phyloP scores from a whole-genome alignment of 1,284 basidiomycete genomes.

The Trichosporon faecale region DNA sequence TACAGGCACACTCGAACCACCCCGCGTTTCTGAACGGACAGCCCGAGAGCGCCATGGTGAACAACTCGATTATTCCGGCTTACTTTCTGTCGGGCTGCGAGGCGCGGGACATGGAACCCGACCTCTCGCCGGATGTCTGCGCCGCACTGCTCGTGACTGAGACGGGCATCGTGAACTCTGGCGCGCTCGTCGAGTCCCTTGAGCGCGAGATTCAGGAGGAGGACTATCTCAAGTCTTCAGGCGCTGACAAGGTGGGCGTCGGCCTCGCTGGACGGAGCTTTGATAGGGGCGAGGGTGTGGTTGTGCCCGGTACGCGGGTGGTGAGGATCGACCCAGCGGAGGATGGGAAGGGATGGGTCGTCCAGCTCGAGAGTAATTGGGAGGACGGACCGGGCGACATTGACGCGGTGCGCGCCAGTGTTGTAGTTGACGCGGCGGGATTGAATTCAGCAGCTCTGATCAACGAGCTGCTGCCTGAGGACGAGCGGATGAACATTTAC shows the following conservation, averaged over 20 bases:
- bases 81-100: constrained; percentile 68
- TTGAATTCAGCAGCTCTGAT: constrained; percentile 69
- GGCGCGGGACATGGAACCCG: constrained; percentile 74
- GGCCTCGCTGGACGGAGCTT: constrained; percentile 50
- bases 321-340: constrained; percentile 73
- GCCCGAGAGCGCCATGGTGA: constrained; percentile 11
- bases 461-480: constrained; percentile 63
- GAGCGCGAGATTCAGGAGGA: constrained; percentile 66
- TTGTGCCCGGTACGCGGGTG: constrained; percentile 77
- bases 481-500: constrained; percentile 64
- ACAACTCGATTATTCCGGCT: constrained; percentile 59
- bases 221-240: constrained; percentile 30
- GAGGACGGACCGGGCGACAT: constrained; percentile 49
- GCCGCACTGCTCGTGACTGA: constrained; percentile 76
- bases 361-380: constrained; percentile 68
- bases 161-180: constrained; percentile 89
- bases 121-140: constrained; percentile 67
- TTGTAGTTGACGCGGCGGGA: constrained; percentile 84
- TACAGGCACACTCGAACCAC: constrained; percentile 63
- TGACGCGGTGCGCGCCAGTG: constrained; percentile 76
- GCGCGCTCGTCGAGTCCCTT: constrained; percentile 72
- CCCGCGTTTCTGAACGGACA: constrained; percentile 32
- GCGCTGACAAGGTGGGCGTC: constrained; percentile 15
- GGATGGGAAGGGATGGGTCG: constrained; percentile 55
- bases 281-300: constrained; percentile 57